These are phyloP conservation scores for Xerocomellus dryophilus DNA, from an alignment of 768 basidiomycete species.

Conservation along the genomic window DNA sequence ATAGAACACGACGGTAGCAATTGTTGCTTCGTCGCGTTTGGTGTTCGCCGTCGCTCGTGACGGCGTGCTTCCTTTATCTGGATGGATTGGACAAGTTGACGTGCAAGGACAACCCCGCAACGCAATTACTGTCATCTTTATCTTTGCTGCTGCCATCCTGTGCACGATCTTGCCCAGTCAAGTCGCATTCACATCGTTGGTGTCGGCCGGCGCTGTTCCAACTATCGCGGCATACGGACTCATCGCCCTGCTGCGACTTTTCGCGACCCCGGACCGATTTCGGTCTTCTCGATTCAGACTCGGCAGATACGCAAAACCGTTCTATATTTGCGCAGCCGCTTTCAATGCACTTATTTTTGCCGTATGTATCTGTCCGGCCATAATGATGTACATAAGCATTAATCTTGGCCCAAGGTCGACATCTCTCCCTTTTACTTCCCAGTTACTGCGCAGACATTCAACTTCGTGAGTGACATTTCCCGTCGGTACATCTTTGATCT, in stretches of 20 bases:
- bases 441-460: constrained; percentile 70
- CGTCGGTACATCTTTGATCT: not conserved
- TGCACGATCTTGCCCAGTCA: constrained; percentile 87
- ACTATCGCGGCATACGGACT: constrained; percentile 87
- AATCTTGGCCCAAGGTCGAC: constrained; percentile 51
- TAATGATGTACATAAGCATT: constrained; percentile 1
- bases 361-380: constrained; percentile 41
- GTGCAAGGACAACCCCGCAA: constrained; percentile 70
- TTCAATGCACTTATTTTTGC: constrained; percentile 77
- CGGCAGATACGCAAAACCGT: constrained; percentile 61
- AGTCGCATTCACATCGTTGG: constrained; percentile 88
- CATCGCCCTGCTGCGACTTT: constrained; percentile 71
- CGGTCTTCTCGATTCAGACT: constrained; percentile 69
- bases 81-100: constrained; percentile 80
- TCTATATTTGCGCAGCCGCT: constrained; percentile 62
- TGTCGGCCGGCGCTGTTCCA: constrained; percentile 82
- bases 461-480: constrained; percentile 60
- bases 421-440: constrained; percentile 89
- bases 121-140: constrained; percentile 83
- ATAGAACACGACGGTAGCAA: constrained; percentile 82
- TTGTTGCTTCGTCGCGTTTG: constrained; percentile 85
- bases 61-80: constrained; percentile 79
- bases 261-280: constrained; percentile 77
- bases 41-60: constrained; percentile 94
- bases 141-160: constrained; percentile 71